Conservation (phyloP, 306 rosid genomes). For the Sicyos edulis region DNA sequence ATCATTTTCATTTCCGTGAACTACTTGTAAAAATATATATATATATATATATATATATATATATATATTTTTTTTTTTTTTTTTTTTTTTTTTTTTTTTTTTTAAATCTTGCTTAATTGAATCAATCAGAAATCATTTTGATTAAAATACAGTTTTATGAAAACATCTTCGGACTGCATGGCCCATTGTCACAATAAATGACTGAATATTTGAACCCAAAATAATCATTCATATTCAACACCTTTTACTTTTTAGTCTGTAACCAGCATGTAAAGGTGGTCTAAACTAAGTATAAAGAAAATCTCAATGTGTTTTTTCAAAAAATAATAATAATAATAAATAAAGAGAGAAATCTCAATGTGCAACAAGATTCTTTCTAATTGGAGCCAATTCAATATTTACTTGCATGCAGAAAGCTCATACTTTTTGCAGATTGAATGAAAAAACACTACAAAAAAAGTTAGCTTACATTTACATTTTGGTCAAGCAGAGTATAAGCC, state of each 20-base stretch:
- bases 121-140: too few relatives aligned
- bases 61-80: too few relatives aligned
- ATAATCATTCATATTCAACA: not conserved
- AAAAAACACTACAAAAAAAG: not conserved
- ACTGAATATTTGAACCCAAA: not conserved
- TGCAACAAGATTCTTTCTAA: not conserved
- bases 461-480: constrained; percentile 19
- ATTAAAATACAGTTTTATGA: too few relatives aligned
- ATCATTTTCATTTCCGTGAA: too few relatives aligned
- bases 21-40: too few relatives aligned
- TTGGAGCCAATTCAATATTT: not conserved
- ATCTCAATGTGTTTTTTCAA: too few relatives aligned
- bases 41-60: too few relatives aligned
- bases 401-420: not conserved
- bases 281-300: not conserved
- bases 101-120: too few relatives aligned
- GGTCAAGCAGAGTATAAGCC: constrained; percentile 9
- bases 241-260: not conserved
- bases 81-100: too few relatives aligned
- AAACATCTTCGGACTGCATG: too few relatives aligned
- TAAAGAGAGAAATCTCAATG: not conserved
- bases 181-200: not conserved
- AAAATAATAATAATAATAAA: too few relatives aligned
- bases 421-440: constrained; percentile 13
- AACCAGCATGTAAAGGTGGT: not conserved